Percentiles rank a stretch among this genome's conserved stretches.
Evolutionary conservation across 257 asterid genomes (phyloP).

Genomic region (Jaltomata sinuosa): DNA sequence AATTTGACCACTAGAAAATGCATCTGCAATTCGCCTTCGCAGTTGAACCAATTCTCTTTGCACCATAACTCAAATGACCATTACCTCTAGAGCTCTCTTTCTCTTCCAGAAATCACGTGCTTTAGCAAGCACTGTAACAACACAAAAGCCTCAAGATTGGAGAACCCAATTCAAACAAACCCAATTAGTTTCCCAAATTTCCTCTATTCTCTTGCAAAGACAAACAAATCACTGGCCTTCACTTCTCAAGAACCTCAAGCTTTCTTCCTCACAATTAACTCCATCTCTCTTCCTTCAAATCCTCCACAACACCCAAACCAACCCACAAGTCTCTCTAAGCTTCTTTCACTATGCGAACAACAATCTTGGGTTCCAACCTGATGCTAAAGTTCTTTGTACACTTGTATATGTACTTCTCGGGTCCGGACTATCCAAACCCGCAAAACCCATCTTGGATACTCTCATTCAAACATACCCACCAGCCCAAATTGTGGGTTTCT

Average conservation of each 20-base stretch:
- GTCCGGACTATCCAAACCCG: conserved; percentile 34
- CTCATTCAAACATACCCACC: conserved; percentile 41
- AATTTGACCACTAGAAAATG: neutral
- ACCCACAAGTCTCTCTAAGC: conserved; percentile 41
- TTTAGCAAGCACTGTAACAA: neutral
- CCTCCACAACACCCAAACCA: conserved; percentile 34
- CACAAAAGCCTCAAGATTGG: conserved; percentile 32
- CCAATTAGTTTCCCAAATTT: conserved; percentile 52
- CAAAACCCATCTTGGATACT: conserved; percentile 45
- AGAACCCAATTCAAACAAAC: conserved; percentile 39
- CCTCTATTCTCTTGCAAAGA: conserved; percentile 56
- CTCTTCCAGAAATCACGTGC: neutral
- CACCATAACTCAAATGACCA: neutral
- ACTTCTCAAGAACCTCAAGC: conserved; percentile 44
- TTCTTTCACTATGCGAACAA: conserved; percentile 66
- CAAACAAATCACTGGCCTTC: conserved; percentile 57
- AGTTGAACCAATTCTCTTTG: neutral
- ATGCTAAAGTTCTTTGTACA: conserved; percentile 34
- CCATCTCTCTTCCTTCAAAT: conserved; percentile 53
- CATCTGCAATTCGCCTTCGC: neutral
- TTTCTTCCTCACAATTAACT: conserved; percentile 29
- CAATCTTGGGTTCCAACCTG: conserved; percentile 53
- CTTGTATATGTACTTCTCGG: conserved; percentile 38
- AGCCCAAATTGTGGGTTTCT: conserved; percentile 28
- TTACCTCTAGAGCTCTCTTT: neutral